These are phyloP conservation scores for Cryphonectria nitschkei DNA, from an alignment of 2,329 filamentous ascomycete species.

Conservation along the genomic window DNA sequence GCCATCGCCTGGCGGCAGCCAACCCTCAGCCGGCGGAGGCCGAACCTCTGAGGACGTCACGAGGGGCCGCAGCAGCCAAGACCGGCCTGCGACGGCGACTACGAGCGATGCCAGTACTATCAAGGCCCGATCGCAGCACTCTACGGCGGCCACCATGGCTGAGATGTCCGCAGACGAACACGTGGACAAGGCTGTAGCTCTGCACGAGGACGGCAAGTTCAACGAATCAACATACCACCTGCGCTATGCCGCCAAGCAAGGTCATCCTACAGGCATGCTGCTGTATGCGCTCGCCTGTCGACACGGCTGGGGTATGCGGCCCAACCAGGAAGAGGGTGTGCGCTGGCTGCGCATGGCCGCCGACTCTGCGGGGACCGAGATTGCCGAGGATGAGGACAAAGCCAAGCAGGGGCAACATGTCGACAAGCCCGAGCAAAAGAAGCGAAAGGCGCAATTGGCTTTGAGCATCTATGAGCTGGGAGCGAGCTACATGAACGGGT, in stretches of 20 bases:
- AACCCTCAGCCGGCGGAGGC: conserved; percentile 49
- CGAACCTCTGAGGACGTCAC: conserved; percentile 54
- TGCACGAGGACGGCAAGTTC: conserved; percentile 83
- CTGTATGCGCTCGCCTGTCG: conserved; percentile 92
- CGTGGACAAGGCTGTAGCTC: conserved; percentile 84
- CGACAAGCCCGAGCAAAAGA: conserved; percentile 73
- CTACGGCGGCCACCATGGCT: conserved; percentile 55
- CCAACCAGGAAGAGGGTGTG: conserved; percentile 87
- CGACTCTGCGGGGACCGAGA: conserved; percentile 78
- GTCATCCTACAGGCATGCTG: conserved; percentile 92
- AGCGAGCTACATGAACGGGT: conserved; percentile 96
- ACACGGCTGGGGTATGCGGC: conserved; percentile 96
- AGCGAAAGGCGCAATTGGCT: conserved; percentile 89
- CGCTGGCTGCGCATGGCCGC: conserved; percentile 92
- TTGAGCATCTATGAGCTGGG: conserved; percentile 95
- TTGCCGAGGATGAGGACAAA: conserved; percentile 78
- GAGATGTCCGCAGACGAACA: conserved; percentile 87
- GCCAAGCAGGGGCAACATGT: conserved; percentile 65
- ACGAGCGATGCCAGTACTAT: conserved; percentile 61
- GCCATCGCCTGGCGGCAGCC: conserved; percentile 49
- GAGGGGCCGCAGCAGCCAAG: conserved; percentile 41
- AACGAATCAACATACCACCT: conserved; percentile 97
- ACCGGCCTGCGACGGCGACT: conserved; percentile 44
- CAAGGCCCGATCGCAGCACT: conserved; percentile 47
- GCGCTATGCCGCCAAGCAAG: conserved; percentile 81